Conservation (phyloP, 805 yeast species). For the Wickerhamomyces hampshirensis region DNA sequence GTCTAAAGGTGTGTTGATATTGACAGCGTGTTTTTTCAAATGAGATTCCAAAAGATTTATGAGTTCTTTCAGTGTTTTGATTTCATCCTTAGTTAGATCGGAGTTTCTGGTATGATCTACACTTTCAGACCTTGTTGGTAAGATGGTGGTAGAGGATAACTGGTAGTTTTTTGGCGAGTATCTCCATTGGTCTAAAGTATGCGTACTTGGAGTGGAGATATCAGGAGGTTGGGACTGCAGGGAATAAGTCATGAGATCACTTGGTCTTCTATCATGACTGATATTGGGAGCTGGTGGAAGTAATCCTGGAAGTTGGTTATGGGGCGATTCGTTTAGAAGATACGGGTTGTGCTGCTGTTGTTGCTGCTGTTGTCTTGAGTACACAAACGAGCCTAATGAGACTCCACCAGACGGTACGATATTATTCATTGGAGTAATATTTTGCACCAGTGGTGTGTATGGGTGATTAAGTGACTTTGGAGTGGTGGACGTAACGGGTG, state of each 20-base stretch:
- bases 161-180: constrained; percentile 6
- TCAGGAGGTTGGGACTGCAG: background rate
- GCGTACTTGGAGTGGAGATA: background rate
- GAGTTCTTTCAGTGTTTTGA: background rate
- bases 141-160: background rate
- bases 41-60: constrained; percentile 1
- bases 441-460: background rate
- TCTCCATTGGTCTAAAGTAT: constrained; percentile 1
- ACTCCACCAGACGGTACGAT: too few species aligned
- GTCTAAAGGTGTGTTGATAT: background rate
- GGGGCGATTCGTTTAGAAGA: background rate
- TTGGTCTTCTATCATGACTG: background rate
- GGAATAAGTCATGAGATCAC: background rate
- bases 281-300: background rate
- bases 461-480: background rate
- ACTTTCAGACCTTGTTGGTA: constrained; percentile 4
- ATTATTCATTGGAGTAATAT: too few species aligned
- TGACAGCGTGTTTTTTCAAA: background rate
- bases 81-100: background rate
- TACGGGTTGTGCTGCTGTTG: too few species aligned
- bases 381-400: too few species aligned
- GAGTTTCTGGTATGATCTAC: background rate
- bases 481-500: background rate
- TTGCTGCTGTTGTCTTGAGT: too few species aligned
- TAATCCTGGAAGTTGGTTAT: background rate